These are phyloP conservation scores for Colletotrichum neosansevieriae DNA, from an alignment of 2,329 filamentous ascomycete genomes.

Conservation along the genomic window DNA sequence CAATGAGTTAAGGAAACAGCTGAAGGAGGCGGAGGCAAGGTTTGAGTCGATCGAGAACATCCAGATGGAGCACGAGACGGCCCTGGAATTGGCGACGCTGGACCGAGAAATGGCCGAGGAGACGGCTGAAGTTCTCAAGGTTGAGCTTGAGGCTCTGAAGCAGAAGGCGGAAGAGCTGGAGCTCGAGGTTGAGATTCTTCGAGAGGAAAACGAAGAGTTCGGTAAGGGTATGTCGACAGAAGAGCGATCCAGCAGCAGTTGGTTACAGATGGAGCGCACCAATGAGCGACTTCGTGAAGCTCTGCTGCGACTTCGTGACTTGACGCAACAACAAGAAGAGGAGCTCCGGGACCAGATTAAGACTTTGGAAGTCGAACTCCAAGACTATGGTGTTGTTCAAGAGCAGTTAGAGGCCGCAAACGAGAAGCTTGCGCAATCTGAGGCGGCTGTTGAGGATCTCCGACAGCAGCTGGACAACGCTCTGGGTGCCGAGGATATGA, in stretches of 20 bases:
- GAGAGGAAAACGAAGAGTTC: conserved; percentile 88
- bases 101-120: conserved; percentile 98
- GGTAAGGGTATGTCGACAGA: conserved; percentile 88
- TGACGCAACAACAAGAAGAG: conserved; percentile 86
- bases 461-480: conserved; percentile 92
- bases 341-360: conserved; percentile 82
- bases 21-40: conserved; percentile 80
- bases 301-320: conserved; percentile 84
- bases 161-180: conserved; percentile 85
- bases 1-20: conserved; percentile 77
- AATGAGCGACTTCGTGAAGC: conserved; percentile 91
- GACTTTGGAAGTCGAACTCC: conserved; percentile 78
- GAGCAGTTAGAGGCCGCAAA: conserved; percentile 77
- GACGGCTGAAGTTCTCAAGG: conserved; percentile 83
- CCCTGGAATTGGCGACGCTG: conserved; percentile 86
- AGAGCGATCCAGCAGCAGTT: conserved; percentile 86
- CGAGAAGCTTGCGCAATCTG: conserved; percentile 78
- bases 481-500: conserved; percentile 90
- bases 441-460: conserved; percentile 85
- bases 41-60: conserved; percentile 78
- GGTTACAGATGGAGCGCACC: conserved; percentile 90
- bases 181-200: conserved; percentile 87
- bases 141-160: conserved; percentile 83
- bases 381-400: conserved; percentile 75
- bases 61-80: conserved; percentile 86